Conservation (phyloP, 306 rosid genomes). For the Dryas octopetala region DNA sequence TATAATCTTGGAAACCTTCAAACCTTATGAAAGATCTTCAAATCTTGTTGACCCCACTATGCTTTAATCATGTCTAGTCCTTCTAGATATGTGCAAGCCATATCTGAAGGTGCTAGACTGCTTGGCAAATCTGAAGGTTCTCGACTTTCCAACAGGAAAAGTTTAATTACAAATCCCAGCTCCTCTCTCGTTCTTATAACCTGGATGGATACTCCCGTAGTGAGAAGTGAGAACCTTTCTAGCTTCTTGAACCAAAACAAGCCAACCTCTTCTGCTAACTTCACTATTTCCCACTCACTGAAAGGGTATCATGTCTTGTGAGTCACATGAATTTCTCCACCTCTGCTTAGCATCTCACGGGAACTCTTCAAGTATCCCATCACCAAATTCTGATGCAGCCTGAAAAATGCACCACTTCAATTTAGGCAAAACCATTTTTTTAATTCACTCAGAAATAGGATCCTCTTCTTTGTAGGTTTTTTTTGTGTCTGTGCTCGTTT, state of each 20-base stretch:
- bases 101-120: neutral
- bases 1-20: too few relatives aligned
- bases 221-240: neutral
- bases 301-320: constrained; percentile 39
- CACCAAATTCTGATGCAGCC: constrained; percentile 32
- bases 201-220: constrained; percentile 4
- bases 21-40: neutral
- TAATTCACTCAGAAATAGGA: too few relatives aligned
- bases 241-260: neutral
- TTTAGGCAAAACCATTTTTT: too few relatives aligned
- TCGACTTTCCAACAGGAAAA: constrained; percentile 26
- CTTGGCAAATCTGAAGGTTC: constrained; percentile 22
- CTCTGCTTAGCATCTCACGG: neutral
- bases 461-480: too few relatives aligned
- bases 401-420: neutral
- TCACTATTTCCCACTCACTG: constrained; percentile 28
- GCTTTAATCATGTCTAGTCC: neutral
- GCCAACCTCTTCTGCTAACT: neutral
- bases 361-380: constrained; percentile 32
- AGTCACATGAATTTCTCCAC: constrained; percentile 31
- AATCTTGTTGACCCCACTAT: too few relatives aligned
- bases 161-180: neutral
- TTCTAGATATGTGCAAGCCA: neutral
- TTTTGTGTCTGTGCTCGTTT: too few relatives aligned
- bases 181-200: constrained; percentile 31